These are phyloP conservation scores for Papilionanthe hybrid DNA, from an alignment of 116 monocot species.

Conservation along the genomic window DNA sequence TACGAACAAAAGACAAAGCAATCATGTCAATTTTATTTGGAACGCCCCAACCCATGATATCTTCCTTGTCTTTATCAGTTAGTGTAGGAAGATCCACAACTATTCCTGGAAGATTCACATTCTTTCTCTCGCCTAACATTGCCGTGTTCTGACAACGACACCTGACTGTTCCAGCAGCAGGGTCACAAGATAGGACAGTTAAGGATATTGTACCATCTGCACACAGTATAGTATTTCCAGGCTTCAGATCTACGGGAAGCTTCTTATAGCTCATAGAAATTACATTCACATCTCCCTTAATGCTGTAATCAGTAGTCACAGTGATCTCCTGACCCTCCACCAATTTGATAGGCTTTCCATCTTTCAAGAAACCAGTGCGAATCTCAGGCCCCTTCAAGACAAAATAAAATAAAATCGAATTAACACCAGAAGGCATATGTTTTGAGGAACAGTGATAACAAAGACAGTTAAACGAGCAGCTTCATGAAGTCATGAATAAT, in stretches of 20 bases:
- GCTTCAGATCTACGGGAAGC: constrained; percentile 66
- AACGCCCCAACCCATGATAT: constrained; percentile 81
- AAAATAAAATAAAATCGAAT: background rate
- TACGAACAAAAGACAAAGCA: constrained; percentile 87
- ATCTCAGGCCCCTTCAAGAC: constrained; percentile 78
- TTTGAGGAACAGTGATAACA: too few relatives aligned
- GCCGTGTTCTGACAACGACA: constrained; percentile 81
- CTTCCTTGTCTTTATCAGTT: constrained; percentile 84
- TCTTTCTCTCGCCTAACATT: constrained; percentile 81
- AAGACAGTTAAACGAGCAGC: too few relatives aligned
- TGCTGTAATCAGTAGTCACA: constrained; percentile 61
- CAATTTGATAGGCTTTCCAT: constrained; percentile 75
- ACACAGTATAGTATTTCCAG: constrained; percentile 69
- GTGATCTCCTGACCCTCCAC: constrained; percentile 74
- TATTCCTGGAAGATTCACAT: constrained; percentile 77
- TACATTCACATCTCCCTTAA: constrained; percentile 59
- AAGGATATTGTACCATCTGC: constrained; percentile 79
- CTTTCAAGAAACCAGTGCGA: constrained; percentile 81
- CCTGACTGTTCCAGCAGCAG: constrained; percentile 53
- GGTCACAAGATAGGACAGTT: constrained; percentile 65
- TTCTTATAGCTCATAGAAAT: constrained; percentile 95
- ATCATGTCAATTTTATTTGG: constrained; percentile 85
- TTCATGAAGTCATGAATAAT: background rate
- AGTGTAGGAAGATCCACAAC: constrained; percentile 84
- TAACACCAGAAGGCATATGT: too few relatives aligned